Evolutionary conservation across 495 filamentous ascomycete species (phyloP).

Genomic region (Trichoderma virens): DNA sequence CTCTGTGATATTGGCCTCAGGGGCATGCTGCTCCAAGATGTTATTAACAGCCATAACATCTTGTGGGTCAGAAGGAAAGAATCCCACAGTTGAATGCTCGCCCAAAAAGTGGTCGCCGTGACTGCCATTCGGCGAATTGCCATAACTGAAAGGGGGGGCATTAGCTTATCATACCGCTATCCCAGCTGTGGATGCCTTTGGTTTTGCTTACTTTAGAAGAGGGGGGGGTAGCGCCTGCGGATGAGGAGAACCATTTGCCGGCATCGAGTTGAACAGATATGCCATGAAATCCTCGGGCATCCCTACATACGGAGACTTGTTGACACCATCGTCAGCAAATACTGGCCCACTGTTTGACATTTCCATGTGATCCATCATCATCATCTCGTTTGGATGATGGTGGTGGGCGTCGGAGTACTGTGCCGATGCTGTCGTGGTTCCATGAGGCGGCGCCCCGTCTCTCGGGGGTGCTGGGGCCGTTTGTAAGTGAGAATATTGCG

Average conservation of each 20-base stretch:
- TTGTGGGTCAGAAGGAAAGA: conserved; percentile 51
- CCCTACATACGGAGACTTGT: conserved; percentile 73
- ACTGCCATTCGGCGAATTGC: conserved; percentile 37
- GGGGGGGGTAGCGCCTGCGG: background rate
- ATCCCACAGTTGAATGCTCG: conserved; percentile 41
- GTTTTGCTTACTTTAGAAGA: background rate
- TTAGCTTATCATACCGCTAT: conserved; percentile 17
- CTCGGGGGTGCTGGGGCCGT: conserved; percentile 14
- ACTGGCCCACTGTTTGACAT: conserved; percentile 68
- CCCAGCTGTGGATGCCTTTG: background rate
- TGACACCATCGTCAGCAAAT: conserved; percentile 71
- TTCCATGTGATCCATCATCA: conserved; percentile 58
- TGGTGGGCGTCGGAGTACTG: conserved; percentile 38
- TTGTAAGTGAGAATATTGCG: conserved; percentile 37
- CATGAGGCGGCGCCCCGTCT: conserved; percentile 28
- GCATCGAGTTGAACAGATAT: conserved; percentile 73
- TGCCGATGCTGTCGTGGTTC: conserved; percentile 26
- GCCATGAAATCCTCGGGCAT: conserved; percentile 90
- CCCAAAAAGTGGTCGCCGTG: conserved; percentile 42
- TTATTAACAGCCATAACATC: conserved; percentile 86
- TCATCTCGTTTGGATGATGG: conserved; percentile 43
- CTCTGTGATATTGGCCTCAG: conserved; percentile 75
- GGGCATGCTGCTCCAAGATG: conserved; percentile 73
- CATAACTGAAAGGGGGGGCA: conserved; percentile 29
- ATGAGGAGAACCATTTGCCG: conserved; percentile 31